Conservation (phyloP, 2,329 filamentous ascomycete species). For the Scolecobasidium constrictum region DNA sequence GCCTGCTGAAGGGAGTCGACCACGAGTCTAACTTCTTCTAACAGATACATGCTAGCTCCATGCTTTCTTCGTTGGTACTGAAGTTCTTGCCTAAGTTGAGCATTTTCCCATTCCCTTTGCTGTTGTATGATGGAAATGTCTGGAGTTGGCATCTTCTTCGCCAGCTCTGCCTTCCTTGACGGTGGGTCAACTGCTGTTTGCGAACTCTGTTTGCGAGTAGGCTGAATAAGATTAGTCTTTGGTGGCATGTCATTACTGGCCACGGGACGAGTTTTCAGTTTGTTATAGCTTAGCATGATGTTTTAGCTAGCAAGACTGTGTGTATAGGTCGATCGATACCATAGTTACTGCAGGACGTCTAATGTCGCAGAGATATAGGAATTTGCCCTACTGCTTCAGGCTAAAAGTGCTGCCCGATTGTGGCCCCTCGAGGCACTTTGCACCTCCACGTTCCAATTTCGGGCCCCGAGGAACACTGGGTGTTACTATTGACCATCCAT, state of each 20-base stretch:
- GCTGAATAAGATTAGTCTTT: constrained; percentile 4
- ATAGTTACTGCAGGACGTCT: no score
- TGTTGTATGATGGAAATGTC: constrained; percentile 7
- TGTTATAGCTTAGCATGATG: constrained; percentile 7
- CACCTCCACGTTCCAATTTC: constrained; percentile 3
- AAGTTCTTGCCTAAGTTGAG: constrained; percentile 7
- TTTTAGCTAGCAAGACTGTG: background rate
- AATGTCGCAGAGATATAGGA: constrained; percentile 6
- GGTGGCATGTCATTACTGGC: constrained; percentile 2
- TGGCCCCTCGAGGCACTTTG: constrained; percentile 7
- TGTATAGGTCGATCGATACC: background rate
- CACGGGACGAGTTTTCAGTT: constrained; percentile 4
- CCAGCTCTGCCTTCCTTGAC: constrained; percentile 3
- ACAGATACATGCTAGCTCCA: constrained; percentile 6
- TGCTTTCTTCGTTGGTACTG: constrained; percentile 7
- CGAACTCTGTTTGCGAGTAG: constrained; percentile 4
- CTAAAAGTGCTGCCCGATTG: constrained; percentile 3
- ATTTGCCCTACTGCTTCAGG: constrained; percentile 3
- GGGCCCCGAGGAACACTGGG: constrained; percentile 5
- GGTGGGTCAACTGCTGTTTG: constrained; percentile 1
- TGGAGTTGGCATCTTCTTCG: constrained; percentile 7
- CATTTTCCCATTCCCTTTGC: constrained; percentile 7
- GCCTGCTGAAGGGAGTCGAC: constrained; percentile 5
- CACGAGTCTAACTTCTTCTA: constrained; percentile 6
- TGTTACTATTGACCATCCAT: background rate